phyloP scores from a whole-genome alignment of 768 basidiomycete genomes.

The Boletus pseudo-olivaceus region DNA sequence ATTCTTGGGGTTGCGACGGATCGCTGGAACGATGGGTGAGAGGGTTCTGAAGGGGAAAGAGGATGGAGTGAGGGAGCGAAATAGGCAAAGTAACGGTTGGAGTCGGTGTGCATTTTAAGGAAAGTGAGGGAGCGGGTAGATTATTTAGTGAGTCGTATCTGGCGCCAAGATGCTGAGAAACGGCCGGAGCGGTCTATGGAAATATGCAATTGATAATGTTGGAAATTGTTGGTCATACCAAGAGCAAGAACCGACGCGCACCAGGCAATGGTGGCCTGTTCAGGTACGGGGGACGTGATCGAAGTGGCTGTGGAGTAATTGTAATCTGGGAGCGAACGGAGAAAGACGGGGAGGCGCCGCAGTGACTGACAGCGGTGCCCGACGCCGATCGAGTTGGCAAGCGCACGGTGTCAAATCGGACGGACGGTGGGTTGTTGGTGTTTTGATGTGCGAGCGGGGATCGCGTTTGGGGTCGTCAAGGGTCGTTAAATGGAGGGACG shows the following conservation, averaged over 20 bases:
- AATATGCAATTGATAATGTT: slow-evolving; percentile 35
- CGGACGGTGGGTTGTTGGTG: no score
- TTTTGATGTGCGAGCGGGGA: no score
- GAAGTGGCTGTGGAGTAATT: slow-evolving; percentile 34
- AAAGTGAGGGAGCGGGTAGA: slow-evolving; percentile 14
- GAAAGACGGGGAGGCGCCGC: slow-evolving; percentile 18
- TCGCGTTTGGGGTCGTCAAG: slow-evolving; percentile 26
- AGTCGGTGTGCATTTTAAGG: slow-evolving; percentile 31
- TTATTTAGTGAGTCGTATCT: slow-evolving; percentile 20
- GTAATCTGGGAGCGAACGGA: slow-evolving; percentile 22
- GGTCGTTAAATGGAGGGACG: slow-evolving; percentile 24
- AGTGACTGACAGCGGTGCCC: slow-evolving; percentile 3
- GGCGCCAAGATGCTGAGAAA: slow-evolving; percentile 21
- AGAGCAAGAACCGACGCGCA: slow-evolving; percentile 29
- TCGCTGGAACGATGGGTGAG: slow-evolving; percentile 6
- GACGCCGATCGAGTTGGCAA: slow-evolving; percentile 4
- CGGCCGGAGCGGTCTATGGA: slow-evolving; percentile 31
- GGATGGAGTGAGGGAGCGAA: slow-evolving; percentile 21
- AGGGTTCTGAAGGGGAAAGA: slow-evolving; percentile 12
- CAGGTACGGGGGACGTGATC: slow-evolving; percentile 33
- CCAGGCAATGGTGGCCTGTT: slow-evolving; percentile 28
- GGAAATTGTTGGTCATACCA: slow-evolving; percentile 35
- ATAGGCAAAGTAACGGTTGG: slow-evolving; percentile 19
- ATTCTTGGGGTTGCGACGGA: slow-evolving; percentile 20
- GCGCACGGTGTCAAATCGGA: no score